Evolutionary conservation across 2,329 filamentous ascomycete genomes (phyloP).

Genomic region (Bipolaris zeicola): DNA sequence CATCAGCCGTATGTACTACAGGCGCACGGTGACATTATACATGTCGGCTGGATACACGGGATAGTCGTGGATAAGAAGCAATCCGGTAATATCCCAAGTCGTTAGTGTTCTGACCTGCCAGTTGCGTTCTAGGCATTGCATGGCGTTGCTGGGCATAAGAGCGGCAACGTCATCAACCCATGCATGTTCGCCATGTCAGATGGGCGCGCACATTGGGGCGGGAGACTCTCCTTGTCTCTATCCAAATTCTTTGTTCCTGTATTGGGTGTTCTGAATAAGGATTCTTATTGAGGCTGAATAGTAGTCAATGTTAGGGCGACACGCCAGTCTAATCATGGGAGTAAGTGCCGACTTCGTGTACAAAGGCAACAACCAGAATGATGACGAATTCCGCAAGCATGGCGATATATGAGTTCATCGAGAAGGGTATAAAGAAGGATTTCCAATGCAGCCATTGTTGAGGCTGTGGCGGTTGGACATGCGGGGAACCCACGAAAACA

Average conservation of each 20-base stretch:
- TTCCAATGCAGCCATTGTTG: neutral
- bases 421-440: neutral
- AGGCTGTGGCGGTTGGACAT: neutral
- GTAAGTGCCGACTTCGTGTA: too few species aligned
- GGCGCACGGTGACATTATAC: slow-evolving; percentile 12
- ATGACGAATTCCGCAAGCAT: neutral
- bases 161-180: slow-evolving; percentile 21
- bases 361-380: neutral
- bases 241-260: neutral
- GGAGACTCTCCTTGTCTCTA: neutral
- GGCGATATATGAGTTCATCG: neutral
- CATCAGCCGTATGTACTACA: slow-evolving; percentile 8
- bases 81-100: slow-evolving; percentile 13
- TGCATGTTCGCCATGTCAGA: neutral
- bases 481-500: neutral
- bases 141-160: slow-evolving; percentile 29
- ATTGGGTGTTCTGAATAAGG: neutral
- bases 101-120: slow-evolving; percentile 28
- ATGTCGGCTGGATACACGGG: slow-evolving; percentile 4
- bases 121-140: slow-evolving; percentile 22
- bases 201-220: neutral
- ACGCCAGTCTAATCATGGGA: neutral
- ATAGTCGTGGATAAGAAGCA: slow-evolving; percentile 13
- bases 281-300: neutral
- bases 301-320: neutral